Evolutionary conservation across 2,329 filamentous ascomycete species (phyloP), one percentile per base, ranked within the genome.

Genomic region (Ampelomyces quisqualis): DNA sequence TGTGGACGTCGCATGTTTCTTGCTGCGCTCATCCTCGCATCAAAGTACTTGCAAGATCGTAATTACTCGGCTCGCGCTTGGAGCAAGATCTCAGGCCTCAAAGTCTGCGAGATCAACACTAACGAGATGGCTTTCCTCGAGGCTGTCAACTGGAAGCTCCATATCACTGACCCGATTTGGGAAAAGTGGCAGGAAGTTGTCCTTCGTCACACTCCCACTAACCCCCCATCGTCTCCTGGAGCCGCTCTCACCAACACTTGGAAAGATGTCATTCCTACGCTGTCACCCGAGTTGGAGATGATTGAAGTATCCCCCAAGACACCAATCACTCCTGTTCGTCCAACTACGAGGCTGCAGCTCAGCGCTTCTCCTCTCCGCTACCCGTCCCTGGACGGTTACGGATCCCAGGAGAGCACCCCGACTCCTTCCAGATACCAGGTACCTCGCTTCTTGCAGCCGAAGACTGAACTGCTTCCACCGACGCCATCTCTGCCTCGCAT

Each of bases 81-180:
- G 93, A 97, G 91, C 70, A 97, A 95, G 76, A 98, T 98, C 57
- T 97, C 93, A 13, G 93, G 93, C n/a, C 77, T 98, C 42, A 89
- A 88, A 65, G 90, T 90, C 3, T 76, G 81, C 41, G 93, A 98
- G 72, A 97, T 98, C 70, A 97, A 97, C 71, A 86, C 90, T 63
- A 97, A 97, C 68, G 93, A 98, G 73, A 85, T 94, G 68, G 84
- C 88, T 13, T 98, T 97, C 67, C 78, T 98, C 32, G 74, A 85
- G 47, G 88, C 90, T 31, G 88, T 98, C 49, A 85, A 89, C 68
- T 98, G 91, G 90, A 88, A 90, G 60, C 80, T 98, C 20, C 93
- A 98, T 68, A 91, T 98, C 50, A 85, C 89, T 1, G 90, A 96
- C 54, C 79, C 85, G 3, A 79, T 88, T 7, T 97, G 95, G 72